Evolutionary conservation across 805 yeast genomes (phyloP).

Genomic region (Candida caryicola): DNA sequence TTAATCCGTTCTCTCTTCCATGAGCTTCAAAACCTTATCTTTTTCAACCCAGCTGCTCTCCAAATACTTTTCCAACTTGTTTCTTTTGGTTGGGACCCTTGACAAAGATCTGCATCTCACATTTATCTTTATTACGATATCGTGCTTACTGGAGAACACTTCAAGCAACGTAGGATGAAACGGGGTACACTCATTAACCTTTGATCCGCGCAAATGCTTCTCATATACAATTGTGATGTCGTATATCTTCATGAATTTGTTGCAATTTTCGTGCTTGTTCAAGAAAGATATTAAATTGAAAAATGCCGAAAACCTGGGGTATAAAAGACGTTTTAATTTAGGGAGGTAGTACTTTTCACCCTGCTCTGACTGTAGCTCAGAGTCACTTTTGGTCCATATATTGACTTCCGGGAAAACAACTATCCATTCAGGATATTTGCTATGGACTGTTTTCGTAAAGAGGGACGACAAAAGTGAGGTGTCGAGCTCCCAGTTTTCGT

Average conservation of each 20-base stretch:
- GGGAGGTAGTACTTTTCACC: conserved; percentile 62
- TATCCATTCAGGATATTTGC: conserved; percentile 55
- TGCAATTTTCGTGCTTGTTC: conserved; percentile 19
- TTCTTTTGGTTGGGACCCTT: conserved; percentile 51
- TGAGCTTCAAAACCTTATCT: conserved; percentile 41
- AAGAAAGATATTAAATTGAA: conserved; percentile 47
- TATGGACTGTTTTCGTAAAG: conserved; percentile 34
- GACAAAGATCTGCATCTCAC: conserved; percentile 45
- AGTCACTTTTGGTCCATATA: conserved; percentile 51
- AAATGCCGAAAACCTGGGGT: conserved; percentile 72
- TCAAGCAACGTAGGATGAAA: conserved; percentile 31
- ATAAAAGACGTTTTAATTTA: conserved; percentile 55
- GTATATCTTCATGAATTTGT: conserved; percentile 46
- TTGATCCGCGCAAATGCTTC: not conserved
- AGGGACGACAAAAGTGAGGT: conserved; percentile 30
- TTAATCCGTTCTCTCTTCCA: not conserved
- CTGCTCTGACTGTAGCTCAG: conserved; percentile 50
- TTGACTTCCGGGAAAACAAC: conserved; percentile 85
- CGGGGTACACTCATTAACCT: not conserved
- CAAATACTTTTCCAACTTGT: conserved; percentile 68
- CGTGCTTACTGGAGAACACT: conserved; percentile 24
- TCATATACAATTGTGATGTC: conserved; percentile 54
- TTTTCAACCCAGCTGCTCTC: conserved; percentile 72
- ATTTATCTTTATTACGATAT: conserved; percentile 44
- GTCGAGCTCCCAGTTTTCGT: conserved; percentile 69